These are phyloP conservation scores for Rhodotorula toruloides DNA, from an alignment of 768 basidiomycete genomes.

Conservation along the genomic window DNA sequence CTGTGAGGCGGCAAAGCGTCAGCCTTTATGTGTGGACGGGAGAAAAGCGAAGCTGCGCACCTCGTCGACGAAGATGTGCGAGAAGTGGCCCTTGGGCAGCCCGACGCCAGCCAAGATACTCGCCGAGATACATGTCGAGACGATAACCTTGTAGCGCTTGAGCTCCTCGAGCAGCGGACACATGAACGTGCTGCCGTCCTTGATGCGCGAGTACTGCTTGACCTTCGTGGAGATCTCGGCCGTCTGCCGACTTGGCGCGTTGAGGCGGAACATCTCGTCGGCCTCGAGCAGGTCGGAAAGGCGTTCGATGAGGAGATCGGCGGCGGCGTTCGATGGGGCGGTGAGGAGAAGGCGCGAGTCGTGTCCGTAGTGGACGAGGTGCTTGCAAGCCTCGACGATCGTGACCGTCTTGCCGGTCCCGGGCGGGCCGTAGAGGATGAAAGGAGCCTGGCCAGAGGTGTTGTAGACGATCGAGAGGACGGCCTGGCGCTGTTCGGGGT, in stretches of 20 bases:
- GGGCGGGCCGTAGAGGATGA: conserved; percentile 46
- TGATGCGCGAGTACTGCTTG: conserved; percentile 8
- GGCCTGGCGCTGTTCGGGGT: conserved; percentile 44
- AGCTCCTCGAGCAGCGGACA: conserved; percentile 32
- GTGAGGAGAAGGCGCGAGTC: conserved; percentile 43
- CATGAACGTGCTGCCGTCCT: conserved; percentile 36
- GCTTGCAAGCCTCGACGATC: conserved; percentile 42
- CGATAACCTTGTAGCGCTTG: conserved; percentile 43
- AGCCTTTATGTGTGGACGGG: not conserved
- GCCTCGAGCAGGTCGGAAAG: conserved; percentile 14
- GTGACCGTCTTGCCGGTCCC: conserved; percentile 42
- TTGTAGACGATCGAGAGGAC: conserved; percentile 36
- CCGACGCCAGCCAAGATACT: conserved; percentile 4
- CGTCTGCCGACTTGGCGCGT: conserved; percentile 42
- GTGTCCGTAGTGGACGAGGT: conserved; percentile 41
- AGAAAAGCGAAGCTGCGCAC: not conserved
- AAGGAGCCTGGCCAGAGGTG: conserved; percentile 37
- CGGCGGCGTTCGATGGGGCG: conserved; percentile 46
- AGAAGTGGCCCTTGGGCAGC: not conserved
- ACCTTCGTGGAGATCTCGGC: conserved; percentile 39
- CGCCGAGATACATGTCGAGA: conserved; percentile 39
- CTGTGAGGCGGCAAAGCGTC: not conserved
- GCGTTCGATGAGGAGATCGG: conserved; percentile 45
- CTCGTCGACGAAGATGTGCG: conserved; percentile 31
- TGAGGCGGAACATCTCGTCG: conserved; percentile 40